Conservation (phyloP, 768 basidiomycete species). For the Lactarius quietus region DNA sequence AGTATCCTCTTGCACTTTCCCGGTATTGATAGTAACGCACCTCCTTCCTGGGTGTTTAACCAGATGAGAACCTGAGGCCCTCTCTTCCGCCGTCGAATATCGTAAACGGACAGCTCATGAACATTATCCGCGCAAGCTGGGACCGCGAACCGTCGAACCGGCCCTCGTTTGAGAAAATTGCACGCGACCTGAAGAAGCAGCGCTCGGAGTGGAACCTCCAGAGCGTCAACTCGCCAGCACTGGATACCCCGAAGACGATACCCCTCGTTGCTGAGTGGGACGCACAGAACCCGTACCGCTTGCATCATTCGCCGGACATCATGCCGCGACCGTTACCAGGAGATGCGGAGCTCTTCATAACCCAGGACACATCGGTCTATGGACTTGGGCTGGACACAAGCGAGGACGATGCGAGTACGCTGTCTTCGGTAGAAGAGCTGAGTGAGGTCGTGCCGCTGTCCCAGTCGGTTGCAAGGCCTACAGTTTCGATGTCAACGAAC, state of each 20-base stretch:
- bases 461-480: background rate
- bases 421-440: background rate
- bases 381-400: conserved; percentile 2
- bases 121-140: conserved; percentile 58
- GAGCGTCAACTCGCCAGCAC: conserved; percentile 22
- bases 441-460: background rate
- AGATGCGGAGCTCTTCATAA: background rate
- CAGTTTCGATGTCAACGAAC: background rate
- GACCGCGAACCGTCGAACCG: conserved; percentile 47
- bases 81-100: conserved; percentile 41
- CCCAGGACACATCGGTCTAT: background rate
- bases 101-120: conserved; percentile 36
- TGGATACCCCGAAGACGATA: conserved; percentile 34
- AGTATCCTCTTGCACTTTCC: background rate
- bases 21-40: too few species aligned
- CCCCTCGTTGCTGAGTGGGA: conserved; percentile 28
- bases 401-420: background rate
- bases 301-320: conserved; percentile 31
- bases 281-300: conserved; percentile 13
- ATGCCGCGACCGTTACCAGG: conserved; percentile 27
- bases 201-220: conserved; percentile 38
- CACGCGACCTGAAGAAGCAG: conserved; percentile 43
- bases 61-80: conserved; percentile 29
- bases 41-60: background rate
- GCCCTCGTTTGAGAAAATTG: conserved; percentile 50